Base-by-base conservation (phyloP, 352 stramenopile species). In the Globisporangium okanoganense region DNA sequence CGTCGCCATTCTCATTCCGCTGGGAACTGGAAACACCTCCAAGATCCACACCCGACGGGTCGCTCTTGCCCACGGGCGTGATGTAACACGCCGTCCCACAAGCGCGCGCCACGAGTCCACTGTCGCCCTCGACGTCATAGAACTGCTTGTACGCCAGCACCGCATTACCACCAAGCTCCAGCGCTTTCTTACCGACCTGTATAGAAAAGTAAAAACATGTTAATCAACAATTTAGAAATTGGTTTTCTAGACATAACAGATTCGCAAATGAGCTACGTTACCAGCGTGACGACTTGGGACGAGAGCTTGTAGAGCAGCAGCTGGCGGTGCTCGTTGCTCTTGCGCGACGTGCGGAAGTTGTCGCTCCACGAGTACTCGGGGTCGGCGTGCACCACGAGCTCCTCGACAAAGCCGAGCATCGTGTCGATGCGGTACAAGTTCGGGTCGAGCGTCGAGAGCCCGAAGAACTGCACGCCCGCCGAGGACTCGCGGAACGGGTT, bases 101-200 rank as follows among this genome's bases (percentile, higher is more conserved):
- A 6, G 94, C 97, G 25, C 97, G 77, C 22, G 96, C 96, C 0
- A 99, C 97, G 27, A 99, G 83, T 10, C 96, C 97, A 35, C 93
- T 98, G 72, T 99, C 97, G 48, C 97, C 97, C 82, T 99, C 97
- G 31, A 99, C 94, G 75, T 99, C 97, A 66, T 99, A 99, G 69
- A 98, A 98, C 65, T 99, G 94, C 62, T 97, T 90, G 77, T 99
- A 99, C 5, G 92, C 97, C 49, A 99, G 73, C 18, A 99, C 96
- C 6, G 97, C 97, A 67, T 99, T 99, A 3, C 95, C 97, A 16
- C 97, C 96, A n/a, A 98, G 86, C 61, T 98, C 94, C 22, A 98
- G 70, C 2, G 97, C 96, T 64, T 98, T 98, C 64, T 98, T 98
- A 13, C 94, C 97, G 53, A 99, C 90, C 54, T 88, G 57, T n/a